A percentile compares a stretch with the other conserved stretches of the same genome.
Conservation (phyloP, 108 stramenopile species). For the Pelagomonas calceolata region DNA sequence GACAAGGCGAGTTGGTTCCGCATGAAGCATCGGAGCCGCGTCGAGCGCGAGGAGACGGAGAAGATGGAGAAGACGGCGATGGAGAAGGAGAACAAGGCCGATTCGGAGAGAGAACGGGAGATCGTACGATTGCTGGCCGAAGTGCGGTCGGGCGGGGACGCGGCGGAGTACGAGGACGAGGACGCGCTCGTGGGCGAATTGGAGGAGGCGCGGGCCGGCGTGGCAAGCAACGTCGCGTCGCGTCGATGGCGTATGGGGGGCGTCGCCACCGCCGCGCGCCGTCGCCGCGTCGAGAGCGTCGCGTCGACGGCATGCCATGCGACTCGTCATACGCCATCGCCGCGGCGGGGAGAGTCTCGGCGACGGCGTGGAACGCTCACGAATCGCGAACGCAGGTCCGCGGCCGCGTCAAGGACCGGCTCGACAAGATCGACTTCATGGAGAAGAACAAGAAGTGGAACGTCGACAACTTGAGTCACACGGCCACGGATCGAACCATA, state of each 20-base stretch:
- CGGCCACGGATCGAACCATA: constrained; percentile 81
- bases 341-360: too few relatives aligned
- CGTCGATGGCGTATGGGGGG: too few relatives aligned
- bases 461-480: constrained; percentile 89
- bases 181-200: constrained; percentile 7
- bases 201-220: too few relatives aligned
- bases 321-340: too few relatives aligned
- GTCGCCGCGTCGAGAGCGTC: too few relatives aligned
- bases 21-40: constrained; percentile 81
- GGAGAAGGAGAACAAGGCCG: constrained; percentile 44
- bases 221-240: too few relatives aligned
- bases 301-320: too few relatives aligned
- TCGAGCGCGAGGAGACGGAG: constrained; percentile 71
- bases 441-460: constrained; percentile 96
- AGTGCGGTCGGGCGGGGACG: background rate
- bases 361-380: too few relatives aligned
- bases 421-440: constrained; percentile 56
- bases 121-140: background rate
- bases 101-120: constrained; percentile 38
- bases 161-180: constrained; percentile 12
- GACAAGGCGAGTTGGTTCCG: constrained; percentile 92
- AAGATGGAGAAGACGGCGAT: constrained; percentile 73
- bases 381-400: too few relatives aligned
- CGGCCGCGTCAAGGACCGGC: background rate
- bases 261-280: too few relatives aligned